A percentile compares a stretch with the other conserved stretches of the same genome.
Conservation (phyloP, 768 basidiomycete genomes). For the Panaeolus papilionaceus region DNA sequence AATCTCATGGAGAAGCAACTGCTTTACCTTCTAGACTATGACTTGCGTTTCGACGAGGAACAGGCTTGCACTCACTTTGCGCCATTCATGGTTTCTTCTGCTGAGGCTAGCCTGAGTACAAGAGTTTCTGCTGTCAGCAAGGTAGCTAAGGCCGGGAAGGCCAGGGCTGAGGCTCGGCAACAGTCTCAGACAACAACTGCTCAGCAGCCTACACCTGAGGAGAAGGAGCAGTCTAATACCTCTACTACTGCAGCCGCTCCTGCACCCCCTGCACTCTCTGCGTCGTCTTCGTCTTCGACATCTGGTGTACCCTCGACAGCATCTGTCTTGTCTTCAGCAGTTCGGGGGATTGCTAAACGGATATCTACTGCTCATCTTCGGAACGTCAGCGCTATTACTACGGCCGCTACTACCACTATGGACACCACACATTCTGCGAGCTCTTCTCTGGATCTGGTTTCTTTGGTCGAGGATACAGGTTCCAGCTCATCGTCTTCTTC, state of each 20-base stretch:
- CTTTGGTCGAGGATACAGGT: conserved; percentile 66
- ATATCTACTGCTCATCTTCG: conserved; percentile 53
- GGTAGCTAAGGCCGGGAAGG: conserved; percentile 59
- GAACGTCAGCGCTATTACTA: conserved; percentile 36
- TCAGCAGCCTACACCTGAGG: conserved; percentile 42
- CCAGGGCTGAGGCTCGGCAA: conserved; percentile 55
- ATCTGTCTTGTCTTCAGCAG: conserved; percentile 51
- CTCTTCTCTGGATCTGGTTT: conserved; percentile 60
- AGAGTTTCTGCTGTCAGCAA: conserved; percentile 59
- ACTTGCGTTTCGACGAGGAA: conserved; percentile 87
- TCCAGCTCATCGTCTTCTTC: conserved; percentile 62
- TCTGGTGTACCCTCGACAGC: conserved; percentile 20
- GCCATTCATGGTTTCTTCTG: conserved; percentile 57
- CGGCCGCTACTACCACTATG: conserved; percentile 50
- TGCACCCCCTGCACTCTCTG: conserved; percentile 15
- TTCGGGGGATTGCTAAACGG: conserved; percentile 65
- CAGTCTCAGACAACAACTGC: conserved; percentile 38
- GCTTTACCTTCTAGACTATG: conserved; percentile 89
- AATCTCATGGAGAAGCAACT: conserved; percentile 99
- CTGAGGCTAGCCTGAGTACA: conserved; percentile 38
- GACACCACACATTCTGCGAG: conserved; percentile 39
- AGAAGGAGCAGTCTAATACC: conserved; percentile 23
- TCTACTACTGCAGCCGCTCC: conserved; percentile 15
- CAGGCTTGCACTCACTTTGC: conserved; percentile 78
- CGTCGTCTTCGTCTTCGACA: conserved; percentile 7